Evolutionary conservation across 257 asterid species (phyloP), one percentile per base, ranked within the genome.

Genomic region (Hygrophila difformis): DNA sequence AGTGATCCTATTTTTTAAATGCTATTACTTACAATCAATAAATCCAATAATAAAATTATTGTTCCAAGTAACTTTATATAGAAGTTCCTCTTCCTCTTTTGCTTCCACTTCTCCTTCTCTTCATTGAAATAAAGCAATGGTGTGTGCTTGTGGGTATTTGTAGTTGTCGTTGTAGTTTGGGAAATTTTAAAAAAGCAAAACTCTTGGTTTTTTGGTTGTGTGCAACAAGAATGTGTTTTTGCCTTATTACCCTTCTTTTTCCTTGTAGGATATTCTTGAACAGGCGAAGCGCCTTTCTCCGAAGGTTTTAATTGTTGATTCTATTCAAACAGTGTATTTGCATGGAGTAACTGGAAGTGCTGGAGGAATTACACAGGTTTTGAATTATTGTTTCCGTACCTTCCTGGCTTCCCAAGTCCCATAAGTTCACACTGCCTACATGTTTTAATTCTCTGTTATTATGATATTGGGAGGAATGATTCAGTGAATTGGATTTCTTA

Each of bases 271-370:
- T 60, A 82, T 91, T 72, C 61, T 91, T 39, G 78, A 70, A 62
- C 85, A 91, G 61, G 65, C 84, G 47, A 85, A 64, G 57, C 67
- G 28, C 50, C 75, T 85, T 44, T 76, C 78, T 37, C 92, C 93
- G 15, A 76, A 59, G 73, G 86, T 73, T 61, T 43, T 89, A 53
- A 49, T 86, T 53, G 56, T 82, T 59, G 98, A 91, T 70, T 91
- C 98, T 58, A 91, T 91, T 69, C 96, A 91, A 76, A 91, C 98
- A 28, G 94, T 82, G 50, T 86, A 77, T 73, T 65, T 80, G 50
- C 65, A 47, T 47, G 94, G 87, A 60, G 88, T 75, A 57, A 42
- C 85, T 51, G 96, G 96, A 68, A 80, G 84, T 65, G 88, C 88
- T 51, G 96, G 96, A 67, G 81, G 92, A 39, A 55, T 49, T 49